Percentiles rank a stretch among this genome's conserved stretches.
phyloP scores from a whole-genome alignment of 2,329 filamentous ascomycete genomes.

The Parafenestella ontariensis region DNA sequence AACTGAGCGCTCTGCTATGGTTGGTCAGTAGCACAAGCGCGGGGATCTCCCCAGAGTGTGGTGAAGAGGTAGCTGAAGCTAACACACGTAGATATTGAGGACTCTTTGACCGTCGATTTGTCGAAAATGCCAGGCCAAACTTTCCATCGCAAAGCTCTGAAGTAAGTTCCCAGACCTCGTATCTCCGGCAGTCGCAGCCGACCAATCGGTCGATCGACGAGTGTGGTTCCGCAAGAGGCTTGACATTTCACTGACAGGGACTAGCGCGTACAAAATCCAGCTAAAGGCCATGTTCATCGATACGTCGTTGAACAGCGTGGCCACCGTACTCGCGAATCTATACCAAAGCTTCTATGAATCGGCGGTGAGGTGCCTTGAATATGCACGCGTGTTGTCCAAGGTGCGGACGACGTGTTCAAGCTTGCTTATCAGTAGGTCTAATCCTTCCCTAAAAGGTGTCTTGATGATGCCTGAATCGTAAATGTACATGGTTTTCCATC shows the following conservation, averaged over 20 bases:
- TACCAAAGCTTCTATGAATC: slow-evolving; percentile 77
- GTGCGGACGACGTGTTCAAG: slow-evolving; percentile 62
- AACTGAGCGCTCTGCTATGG: slow-evolving; percentile 59
- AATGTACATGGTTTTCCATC: slow-evolving; percentile 13
- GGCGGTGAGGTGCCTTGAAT: slow-evolving; percentile 74
- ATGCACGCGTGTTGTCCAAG: slow-evolving; percentile 65
- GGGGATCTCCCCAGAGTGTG: background rate
- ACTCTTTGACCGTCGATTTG: slow-evolving; percentile 81
- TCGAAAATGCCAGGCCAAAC: slow-evolving; percentile 74
- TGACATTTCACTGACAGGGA: slow-evolving; percentile 20
- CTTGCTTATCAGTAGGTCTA: slow-evolving; percentile 66
- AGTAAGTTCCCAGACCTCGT: slow-evolving; percentile 55
- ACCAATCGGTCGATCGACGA: slow-evolving; percentile 9
- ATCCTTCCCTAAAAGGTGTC: slow-evolving; percentile 4
- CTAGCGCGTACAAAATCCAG: slow-evolving; percentile 77
- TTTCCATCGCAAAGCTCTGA: slow-evolving; percentile 80
- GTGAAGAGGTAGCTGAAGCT: slow-evolving; percentile 6
- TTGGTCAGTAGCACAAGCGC: slow-evolving; percentile 51
- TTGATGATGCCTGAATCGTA: slow-evolving; percentile 16
- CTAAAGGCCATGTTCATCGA: slow-evolving; percentile 86
- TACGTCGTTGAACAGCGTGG: slow-evolving; percentile 74
- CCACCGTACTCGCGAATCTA: slow-evolving; percentile 76
- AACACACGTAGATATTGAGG: slow-evolving; percentile 60
- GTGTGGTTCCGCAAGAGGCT: background rate
- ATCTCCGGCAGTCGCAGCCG: background rate